Conservation (phyloP, 1,139 yeast species). For the Lodderomyces oxycetoniae region DNA sequence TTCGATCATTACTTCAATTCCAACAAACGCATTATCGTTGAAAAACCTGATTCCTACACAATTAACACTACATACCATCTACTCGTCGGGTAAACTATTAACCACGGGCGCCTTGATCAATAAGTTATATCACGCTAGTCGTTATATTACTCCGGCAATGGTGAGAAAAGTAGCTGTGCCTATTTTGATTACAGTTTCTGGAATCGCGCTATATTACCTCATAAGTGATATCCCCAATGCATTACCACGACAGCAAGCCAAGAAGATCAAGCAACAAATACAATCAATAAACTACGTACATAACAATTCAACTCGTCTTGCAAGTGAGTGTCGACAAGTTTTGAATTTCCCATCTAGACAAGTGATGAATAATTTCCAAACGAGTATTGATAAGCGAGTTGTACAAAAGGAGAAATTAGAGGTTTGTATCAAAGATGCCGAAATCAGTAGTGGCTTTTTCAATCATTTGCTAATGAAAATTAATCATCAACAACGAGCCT, state of each 20-base stretch:
- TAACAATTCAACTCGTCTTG: constrained; percentile 67
- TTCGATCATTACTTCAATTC: constrained; percentile 29
- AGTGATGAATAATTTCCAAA: constrained; percentile 72
- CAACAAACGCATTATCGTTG: constrained; percentile 28
- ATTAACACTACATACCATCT: constrained; percentile 39
- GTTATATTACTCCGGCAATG: constrained; percentile 26
- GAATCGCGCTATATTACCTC: constrained; percentile 61
- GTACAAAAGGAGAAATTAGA: constrained; percentile 56
- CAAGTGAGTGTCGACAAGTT: constrained; percentile 80
- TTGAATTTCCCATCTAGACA: constrained; percentile 79
- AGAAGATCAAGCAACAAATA: constrained; percentile 61
- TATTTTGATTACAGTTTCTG: constrained; percentile 46
- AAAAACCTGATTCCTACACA: constrained; percentile 37
- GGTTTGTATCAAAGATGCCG: constrained; percentile 52
- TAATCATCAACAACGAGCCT: constrained; percentile 37
- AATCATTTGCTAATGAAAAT: constrained; percentile 47
- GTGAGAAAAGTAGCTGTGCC: constrained; percentile 42
- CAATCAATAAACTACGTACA: constrained; percentile 71
- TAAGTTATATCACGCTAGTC: constrained; percentile 27
- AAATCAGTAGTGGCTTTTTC: constrained; percentile 58
- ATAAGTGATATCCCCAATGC: constrained; percentile 84
- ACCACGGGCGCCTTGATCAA: constrained; percentile 40
- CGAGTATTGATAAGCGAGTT: constrained; percentile 58
- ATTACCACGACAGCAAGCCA: constrained; percentile 75
- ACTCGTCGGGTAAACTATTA: constrained; percentile 41